Evolutionary conservation across 306 rosid species (phyloP).

Genomic region (Astragalus glycyphyllos): DNA sequence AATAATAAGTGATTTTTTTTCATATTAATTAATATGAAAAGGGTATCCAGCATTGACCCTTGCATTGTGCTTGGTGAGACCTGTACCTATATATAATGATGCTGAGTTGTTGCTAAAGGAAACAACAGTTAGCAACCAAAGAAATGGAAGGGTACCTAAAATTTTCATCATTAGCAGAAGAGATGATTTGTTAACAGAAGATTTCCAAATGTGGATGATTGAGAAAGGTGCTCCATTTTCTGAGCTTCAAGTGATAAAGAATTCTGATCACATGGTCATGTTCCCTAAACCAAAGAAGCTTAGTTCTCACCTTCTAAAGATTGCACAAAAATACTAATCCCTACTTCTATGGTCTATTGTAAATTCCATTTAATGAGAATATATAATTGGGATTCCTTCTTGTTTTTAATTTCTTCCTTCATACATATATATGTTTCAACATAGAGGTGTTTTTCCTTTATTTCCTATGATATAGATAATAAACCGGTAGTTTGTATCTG

Average conservation of each 20-base stretch:
- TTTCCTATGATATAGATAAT: too few species aligned
- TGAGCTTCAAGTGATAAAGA: conserved; percentile 38
- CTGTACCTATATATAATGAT: neutral
- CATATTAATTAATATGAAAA: conserved; percentile 1
- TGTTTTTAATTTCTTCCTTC: too few species aligned
- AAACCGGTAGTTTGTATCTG: too few species aligned
- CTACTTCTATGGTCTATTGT: neutral
- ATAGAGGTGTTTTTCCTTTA: too few species aligned
- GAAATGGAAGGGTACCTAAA: conserved; percentile 51
- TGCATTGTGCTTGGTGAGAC: conserved; percentile 48
- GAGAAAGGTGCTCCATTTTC: conserved; percentile 41
- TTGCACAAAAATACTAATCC: conserved; percentile 35
- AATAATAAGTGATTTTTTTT: too few species aligned
- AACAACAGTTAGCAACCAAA: conserved; percentile 34
- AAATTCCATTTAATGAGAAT: neutral
- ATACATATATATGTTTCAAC: too few species aligned
- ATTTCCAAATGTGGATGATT: conserved; percentile 50
- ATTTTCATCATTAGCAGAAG: conserved; percentile 39
- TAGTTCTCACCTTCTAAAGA: conserved; percentile 23
- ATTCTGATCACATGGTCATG: conserved; percentile 61
- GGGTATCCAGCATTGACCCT: conserved; percentile 52
- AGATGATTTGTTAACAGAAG: conserved; percentile 28
- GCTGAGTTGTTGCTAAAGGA: conserved; percentile 20
- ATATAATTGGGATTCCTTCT: neutral
- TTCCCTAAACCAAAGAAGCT: conserved; percentile 41